Percentiles rank a stretch among this genome's conserved stretches.
These are phyloP conservation scores for Penicillium sp. DNA, from an alignment of 2,329 filamentous ascomycete species.

Conservation along the genomic window DNA sequence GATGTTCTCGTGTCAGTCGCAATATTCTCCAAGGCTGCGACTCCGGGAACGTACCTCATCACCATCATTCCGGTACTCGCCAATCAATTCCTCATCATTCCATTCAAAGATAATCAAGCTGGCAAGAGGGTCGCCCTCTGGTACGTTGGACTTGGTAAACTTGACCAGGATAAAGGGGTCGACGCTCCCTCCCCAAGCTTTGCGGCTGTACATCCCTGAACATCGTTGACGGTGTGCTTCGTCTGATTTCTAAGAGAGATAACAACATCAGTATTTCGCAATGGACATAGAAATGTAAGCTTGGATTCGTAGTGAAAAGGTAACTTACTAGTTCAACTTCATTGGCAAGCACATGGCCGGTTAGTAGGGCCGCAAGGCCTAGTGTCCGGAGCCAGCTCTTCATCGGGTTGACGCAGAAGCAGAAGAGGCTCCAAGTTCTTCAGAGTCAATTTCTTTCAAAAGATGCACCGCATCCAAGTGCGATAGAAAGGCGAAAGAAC, in stretches of 20 bases:
- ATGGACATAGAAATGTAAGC: neutral
- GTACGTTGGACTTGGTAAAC: slow-evolving; percentile 61
- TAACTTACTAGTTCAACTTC: slow-evolving; percentile 44
- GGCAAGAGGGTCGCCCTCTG: slow-evolving; percentile 66
- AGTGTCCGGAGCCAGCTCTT: slow-evolving; percentile 39
- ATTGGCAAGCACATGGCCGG: slow-evolving; percentile 40
- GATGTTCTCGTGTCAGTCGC: slow-evolving; percentile 30
- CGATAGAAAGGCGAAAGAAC: neutral
- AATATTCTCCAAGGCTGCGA: neutral
- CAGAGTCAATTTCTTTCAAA: slow-evolving; percentile 13
- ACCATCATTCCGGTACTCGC: slow-evolving; percentile 57
- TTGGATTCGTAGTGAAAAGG: neutral
- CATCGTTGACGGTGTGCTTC: slow-evolving; percentile 78
- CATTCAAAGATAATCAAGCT: slow-evolving; percentile 93
- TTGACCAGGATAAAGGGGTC: slow-evolving; percentile 87
- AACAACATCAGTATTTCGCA: neutral
- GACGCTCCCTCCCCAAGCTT: slow-evolving; percentile 78
- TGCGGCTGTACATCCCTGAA: slow-evolving; percentile 88
- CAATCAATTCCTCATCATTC: slow-evolving; percentile 76
- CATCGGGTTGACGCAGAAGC: slow-evolving; percentile 33
- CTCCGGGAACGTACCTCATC: slow-evolving; percentile 47
- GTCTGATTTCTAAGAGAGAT: slow-evolving; percentile 61
- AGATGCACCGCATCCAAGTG: slow-evolving; percentile 20
- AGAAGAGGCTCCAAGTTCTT: slow-evolving; percentile 23
- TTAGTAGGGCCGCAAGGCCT: slow-evolving; percentile 36